phyloP scores from a whole-genome alignment of 208 protist species.

The Crithidia expoeki region DNA sequence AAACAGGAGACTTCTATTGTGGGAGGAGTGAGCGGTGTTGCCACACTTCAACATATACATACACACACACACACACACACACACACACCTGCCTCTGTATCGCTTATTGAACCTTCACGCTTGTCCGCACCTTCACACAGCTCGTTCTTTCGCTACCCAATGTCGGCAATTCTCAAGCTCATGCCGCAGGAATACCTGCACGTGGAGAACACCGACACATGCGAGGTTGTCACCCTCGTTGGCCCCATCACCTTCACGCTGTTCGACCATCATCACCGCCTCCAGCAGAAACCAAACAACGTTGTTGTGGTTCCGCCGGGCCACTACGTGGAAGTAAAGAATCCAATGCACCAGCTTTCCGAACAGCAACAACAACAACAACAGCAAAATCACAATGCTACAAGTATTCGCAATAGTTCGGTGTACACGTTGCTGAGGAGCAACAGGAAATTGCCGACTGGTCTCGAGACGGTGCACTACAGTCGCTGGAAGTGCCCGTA shows the following conservation, averaged over 20 bases:
- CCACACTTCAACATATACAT: neutral
- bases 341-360: constrained; percentile 41
- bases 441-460: constrained; percentile 2
- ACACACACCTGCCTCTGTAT: no score
- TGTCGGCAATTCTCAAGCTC: constrained; percentile 52
- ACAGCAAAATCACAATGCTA: neutral
- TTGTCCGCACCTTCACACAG: neutral
- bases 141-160: neutral
- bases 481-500: constrained; percentile 26
- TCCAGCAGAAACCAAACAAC: constrained; percentile 41
- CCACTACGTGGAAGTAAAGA: constrained; percentile 88
- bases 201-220: constrained; percentile 85
- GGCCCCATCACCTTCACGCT: constrained; percentile 90
- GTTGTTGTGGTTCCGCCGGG: constrained; percentile 82
- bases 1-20: no score
- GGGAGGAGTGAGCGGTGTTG: no score
- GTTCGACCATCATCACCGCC: constrained; percentile 62
- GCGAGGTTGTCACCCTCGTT: constrained; percentile 74
- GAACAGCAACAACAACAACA: constrained; percentile 12
- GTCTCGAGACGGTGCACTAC: constrained; percentile 16
- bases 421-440: constrained; percentile 10
- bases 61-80: neutral
- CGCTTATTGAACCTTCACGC: no score
- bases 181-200: constrained; percentile 83
- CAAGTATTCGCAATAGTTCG: neutral